These are phyloP conservation scores for Cyclospora cayetanensis DNA, from an alignment of 169 alveolate species.

Conservation along the genomic window DNA sequence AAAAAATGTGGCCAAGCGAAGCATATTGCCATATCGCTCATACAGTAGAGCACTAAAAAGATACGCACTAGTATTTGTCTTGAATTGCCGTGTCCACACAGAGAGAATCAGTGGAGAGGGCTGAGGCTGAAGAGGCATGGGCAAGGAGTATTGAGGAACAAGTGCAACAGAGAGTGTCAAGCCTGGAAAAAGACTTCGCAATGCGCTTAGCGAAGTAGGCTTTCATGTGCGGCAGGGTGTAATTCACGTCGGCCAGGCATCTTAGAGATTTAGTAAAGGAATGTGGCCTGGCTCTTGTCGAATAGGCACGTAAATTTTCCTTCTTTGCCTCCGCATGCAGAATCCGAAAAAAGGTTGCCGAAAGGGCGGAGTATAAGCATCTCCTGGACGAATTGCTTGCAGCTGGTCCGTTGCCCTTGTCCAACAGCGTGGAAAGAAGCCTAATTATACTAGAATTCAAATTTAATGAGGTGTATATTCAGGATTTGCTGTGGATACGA, in stretches of 20 bases:
- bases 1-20: neutral
- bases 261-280: neutral
- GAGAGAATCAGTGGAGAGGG: slow-evolving; percentile 49
- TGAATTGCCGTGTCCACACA: no score
- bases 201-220: slow-evolving; percentile 54
- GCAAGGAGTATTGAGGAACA: slow-evolving; percentile 45
- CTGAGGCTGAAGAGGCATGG: slow-evolving; percentile 54
- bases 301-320: neutral
- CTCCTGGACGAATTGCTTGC: slow-evolving; percentile 57
- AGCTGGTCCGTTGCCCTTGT: slow-evolving; percentile 8
- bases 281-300: neutral
- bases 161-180: slow-evolving; percentile 47
- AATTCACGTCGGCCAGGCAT: neutral
- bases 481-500: no score
- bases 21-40: neutral
- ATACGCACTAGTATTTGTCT: neutral
- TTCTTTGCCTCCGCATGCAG: neutral
- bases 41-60: neutral
- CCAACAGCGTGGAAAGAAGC: no score
- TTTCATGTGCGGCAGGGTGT: neutral
- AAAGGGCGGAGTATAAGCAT: slow-evolving; percentile 49
- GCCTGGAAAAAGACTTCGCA: slow-evolving; percentile 45
- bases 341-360: slow-evolving; percentile 59
- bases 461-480: no score
- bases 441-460: no score